Evolutionary conservation across 768 basidiomycete genomes (phyloP).

Genomic region (Trametes coccinea): DNA sequence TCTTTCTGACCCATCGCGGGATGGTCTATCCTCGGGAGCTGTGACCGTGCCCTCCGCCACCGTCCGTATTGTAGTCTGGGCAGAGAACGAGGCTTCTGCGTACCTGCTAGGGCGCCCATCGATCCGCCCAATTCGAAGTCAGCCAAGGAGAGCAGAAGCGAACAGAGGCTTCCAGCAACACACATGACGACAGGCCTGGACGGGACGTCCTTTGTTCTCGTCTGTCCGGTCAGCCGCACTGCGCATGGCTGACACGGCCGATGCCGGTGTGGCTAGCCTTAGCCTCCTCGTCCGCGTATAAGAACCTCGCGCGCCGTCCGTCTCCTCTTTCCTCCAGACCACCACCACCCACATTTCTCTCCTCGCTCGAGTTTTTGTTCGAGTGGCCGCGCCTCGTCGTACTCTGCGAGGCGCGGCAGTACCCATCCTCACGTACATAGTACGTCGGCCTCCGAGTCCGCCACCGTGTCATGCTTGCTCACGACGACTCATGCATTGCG

Average conservation of each 20-base stretch:
- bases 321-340: conserved; percentile 5
- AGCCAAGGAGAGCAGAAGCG: conserved; percentile 4
- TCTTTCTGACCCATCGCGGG: background rate
- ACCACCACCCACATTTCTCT: background rate
- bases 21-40: background rate
- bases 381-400: background rate
- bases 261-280: background rate
- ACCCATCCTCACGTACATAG: background rate
- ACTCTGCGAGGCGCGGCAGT: background rate
- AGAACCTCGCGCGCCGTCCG: background rate
- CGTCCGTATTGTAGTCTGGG: background rate
- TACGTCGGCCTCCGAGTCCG: background rate
- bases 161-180: too few relatives aligned
- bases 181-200: background rate
- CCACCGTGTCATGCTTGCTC: background rate
- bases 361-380: conserved; percentile 3
- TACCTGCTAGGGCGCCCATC: conserved; percentile 7
- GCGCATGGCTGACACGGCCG: background rate
- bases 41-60: background rate
- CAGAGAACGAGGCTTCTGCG: background rate
- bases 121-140: conserved; percentile 15
- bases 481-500: background rate
- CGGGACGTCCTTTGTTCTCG: background rate
- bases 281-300: background rate
- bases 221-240: background rate